Conservation (phyloP, 164 flowering plant species). For the Platanus orientalis region DNA sequence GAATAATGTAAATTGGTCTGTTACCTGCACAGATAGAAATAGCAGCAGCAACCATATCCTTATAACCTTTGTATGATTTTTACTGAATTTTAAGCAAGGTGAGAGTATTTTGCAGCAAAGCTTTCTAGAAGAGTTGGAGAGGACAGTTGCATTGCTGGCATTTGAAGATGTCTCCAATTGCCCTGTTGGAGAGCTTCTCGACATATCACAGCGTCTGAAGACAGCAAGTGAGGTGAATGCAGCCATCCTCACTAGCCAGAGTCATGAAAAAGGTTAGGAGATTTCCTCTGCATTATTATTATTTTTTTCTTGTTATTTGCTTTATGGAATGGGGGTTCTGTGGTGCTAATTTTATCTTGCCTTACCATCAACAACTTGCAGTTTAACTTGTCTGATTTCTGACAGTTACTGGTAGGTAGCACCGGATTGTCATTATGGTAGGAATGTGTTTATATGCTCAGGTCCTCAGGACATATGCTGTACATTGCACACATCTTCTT, state of each 20-base stretch:
- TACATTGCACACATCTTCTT: neutral
- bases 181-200: conserved; percentile 88
- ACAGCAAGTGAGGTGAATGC: conserved; percentile 98
- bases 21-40: neutral
- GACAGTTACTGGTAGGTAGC: neutral
- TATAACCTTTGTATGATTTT: neutral
- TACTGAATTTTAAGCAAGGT: conserved; percentile 7
- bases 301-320: neutral
- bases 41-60: neutral
- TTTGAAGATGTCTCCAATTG: conserved; percentile 87
- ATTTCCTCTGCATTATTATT: conserved; percentile 1
- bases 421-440: neutral
- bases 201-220: conserved; percentile 85
- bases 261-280: conserved; percentile 85
- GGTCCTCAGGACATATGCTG: neutral
- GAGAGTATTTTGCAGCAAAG: conserved; percentile 57
- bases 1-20: no score
- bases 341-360: no score
- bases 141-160: conserved; percentile 80
- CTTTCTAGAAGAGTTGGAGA: conserved; percentile 92
- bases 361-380: no score
- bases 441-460: neutral
- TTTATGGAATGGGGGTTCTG: no score
- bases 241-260: conserved; percentile 97
- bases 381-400: neutral